Conservation (phyloP, 2,329 filamentous ascomycete species). For the Lasiodiplodia sp. region DNA sequence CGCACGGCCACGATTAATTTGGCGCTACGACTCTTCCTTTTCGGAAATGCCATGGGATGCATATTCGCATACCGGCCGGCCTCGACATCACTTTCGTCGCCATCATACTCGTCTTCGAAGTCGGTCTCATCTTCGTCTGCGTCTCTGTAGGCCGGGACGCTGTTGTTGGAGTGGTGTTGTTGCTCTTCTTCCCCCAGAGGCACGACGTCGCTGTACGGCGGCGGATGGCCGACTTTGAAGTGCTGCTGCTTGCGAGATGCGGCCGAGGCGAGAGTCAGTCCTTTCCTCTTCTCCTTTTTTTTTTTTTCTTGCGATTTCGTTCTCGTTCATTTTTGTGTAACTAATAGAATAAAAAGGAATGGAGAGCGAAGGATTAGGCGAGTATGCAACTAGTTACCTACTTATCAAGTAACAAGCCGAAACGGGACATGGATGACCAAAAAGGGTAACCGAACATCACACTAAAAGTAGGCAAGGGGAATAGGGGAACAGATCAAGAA, state of each 20-base stretch:
- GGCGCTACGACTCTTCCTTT: not conserved
- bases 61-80: not conserved
- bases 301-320: not conserved
- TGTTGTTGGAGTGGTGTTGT: too few species aligned
- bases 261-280: not conserved
- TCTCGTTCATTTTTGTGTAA: not conserved
- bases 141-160: conserved; percentile 7
- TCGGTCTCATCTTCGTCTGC: not conserved
- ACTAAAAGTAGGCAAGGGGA: not conserved
- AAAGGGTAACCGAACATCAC: not conserved
- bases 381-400: not conserved
- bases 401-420: too few species aligned
- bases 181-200: not conserved
- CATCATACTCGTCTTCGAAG: not conserved
- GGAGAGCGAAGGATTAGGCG: not conserved
- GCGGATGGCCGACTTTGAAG: conserved; percentile 19
- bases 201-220: conserved; percentile 11
- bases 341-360: not conserved
- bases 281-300: not conserved
- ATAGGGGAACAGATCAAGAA: not conserved
- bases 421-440: too few species aligned
- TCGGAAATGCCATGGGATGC: not conserved
- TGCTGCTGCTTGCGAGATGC: conserved; percentile 1
- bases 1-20: too few species aligned
- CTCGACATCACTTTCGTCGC: not conserved